Conservation (phyloP, 257 asterid species). For the Solanum megistacrolobum region DNA sequence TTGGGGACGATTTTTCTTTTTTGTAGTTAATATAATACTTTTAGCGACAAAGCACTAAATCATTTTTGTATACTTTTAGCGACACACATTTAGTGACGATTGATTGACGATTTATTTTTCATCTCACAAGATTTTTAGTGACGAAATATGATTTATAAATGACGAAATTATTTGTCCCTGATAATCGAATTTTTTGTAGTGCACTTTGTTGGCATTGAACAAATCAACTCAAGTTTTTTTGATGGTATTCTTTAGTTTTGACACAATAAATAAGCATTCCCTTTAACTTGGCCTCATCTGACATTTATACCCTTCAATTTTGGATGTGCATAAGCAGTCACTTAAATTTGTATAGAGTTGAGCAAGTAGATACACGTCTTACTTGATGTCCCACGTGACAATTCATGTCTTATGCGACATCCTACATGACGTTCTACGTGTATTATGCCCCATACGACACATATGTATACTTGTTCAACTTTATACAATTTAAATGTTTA, state of each 20-base stretch:
- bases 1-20: no score
- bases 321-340: neutral
- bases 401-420: neutral
- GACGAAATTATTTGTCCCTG: no score
- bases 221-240: neutral
- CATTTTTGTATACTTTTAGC: no score
- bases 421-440: neutral
- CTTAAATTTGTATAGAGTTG: neutral
- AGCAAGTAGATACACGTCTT: neutral
- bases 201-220: neutral
- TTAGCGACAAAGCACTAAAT: no score
- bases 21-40: no score
- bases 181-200: no score
- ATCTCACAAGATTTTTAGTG: no score
- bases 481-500: no score
- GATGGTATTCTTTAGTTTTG: neutral
- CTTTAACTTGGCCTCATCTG: neutral
- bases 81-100: no score
- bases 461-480: neutral
- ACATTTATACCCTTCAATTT: neutral
- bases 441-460: neutral
- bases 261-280: neutral
- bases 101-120: no score
- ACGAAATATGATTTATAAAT: no score
- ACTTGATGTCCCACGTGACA: neutral